phyloP scores from a whole-genome alignment of 2,329 filamentous ascomycete genomes.

The Fusarium sp. region DNA sequence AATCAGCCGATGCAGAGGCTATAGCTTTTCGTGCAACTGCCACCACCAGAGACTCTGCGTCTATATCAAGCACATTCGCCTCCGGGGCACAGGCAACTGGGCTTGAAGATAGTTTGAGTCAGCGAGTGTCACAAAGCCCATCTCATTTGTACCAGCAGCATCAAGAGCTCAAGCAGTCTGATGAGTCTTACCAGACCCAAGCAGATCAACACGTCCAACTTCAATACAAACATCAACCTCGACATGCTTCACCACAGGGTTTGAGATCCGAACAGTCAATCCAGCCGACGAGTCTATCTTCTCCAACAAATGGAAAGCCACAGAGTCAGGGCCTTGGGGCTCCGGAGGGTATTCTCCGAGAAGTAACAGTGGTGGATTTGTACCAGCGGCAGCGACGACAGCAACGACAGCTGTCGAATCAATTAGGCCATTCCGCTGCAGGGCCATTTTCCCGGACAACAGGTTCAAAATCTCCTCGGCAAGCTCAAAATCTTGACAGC shows the following conservation, averaged over 20 bases:
- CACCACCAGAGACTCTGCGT: conserved; percentile 16
- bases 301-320: conserved; percentile 1
- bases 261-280: conserved; percentile 5
- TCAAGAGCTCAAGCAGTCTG: conserved; percentile 2
- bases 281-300: conserved; percentile 1
- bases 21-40: conserved; percentile 24
- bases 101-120: conserved; percentile 2
- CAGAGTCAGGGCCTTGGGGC: conserved; percentile 2
- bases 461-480: conserved; percentile 12
- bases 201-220: conserved; percentile 12
- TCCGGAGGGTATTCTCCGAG: background rate
- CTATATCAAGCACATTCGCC: conserved; percentile 31
- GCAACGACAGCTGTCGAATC: conserved; percentile 34
- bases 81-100: conserved; percentile 22
- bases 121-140: conserved; percentile 18
- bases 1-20: conserved; percentile 13
- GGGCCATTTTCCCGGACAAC: conserved; percentile 24
- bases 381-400: conserved; percentile 36
- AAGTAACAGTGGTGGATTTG: conserved; percentile 20
- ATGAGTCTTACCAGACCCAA: conserved; percentile 19
- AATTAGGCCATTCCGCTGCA: conserved; percentile 20
- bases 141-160: conserved; percentile 21
- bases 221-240: conserved; percentile 26
- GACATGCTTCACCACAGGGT: conserved; percentile 21
- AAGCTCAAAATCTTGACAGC: conserved; percentile 21